phyloP scores from a whole-genome alignment of 805 yeast genomes.

The Ogataea minuta region DNA sequence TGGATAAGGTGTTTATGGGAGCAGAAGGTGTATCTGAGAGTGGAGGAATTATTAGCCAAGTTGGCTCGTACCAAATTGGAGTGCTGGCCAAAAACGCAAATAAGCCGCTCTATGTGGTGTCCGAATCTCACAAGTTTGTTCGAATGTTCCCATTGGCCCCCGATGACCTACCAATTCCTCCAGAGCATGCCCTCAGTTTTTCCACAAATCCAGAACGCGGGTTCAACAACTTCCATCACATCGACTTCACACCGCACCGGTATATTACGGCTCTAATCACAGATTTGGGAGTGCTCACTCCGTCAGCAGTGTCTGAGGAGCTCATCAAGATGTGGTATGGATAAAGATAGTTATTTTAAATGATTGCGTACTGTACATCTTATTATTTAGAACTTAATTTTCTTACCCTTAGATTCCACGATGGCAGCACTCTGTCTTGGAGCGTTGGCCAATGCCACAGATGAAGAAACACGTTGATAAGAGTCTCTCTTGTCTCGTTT shows the following conservation, averaged over 20 bases:
- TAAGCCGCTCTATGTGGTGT: conserved; percentile 90
- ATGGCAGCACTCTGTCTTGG: conserved; percentile 88
- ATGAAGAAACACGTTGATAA: conserved; percentile 56
- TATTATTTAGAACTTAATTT: conserved; percentile 61
- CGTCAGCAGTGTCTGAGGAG: conserved; percentile 98
- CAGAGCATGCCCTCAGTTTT: conserved; percentile 46
- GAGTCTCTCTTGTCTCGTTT: conserved; percentile 5
- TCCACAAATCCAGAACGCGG: conserved; percentile 33
- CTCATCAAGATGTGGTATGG: conserved; percentile 98
- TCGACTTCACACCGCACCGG: conserved; percentile 95
- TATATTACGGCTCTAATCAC: conserved; percentile 94
- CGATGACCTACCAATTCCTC: conserved; percentile 73
- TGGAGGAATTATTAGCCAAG: conserved; percentile 95
- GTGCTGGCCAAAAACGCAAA: conserved; percentile 86
- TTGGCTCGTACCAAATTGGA: conserved; percentile 94
- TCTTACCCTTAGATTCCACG: conserved; percentile 88
- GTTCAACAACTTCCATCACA: conserved; percentile 47
- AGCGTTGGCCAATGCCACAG: conserved; percentile 84
- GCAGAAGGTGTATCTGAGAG: conserved; percentile 99
- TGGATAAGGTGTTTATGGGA: conserved; percentile 92
- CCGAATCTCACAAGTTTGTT: conserved; percentile 94
- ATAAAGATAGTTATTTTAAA: conserved; percentile 33
- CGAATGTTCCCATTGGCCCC: conserved; percentile 94
- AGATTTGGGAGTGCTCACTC: conserved; percentile 94
- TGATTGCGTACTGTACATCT: conserved; percentile 10